Percentiles rank a stretch among this genome's conserved stretches.
phyloP scores from a whole-genome alignment of 441 rosid species.

The Mallotus japonicus region DNA sequence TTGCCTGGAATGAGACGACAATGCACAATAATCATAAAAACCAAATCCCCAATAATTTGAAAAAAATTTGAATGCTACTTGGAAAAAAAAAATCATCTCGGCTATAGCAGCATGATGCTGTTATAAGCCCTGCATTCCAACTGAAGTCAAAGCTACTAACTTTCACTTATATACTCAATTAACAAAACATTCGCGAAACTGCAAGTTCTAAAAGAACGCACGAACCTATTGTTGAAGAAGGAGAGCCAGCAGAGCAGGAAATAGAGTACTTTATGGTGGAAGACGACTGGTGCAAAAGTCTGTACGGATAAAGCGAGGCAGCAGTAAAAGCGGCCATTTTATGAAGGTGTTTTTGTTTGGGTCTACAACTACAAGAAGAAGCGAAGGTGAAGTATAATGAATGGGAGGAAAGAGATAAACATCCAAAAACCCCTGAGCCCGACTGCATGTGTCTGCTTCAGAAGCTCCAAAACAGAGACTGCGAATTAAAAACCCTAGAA shows the following conservation, averaged over 20 bases:
- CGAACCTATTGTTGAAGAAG: slow-evolving; percentile 41
- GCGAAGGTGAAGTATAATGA: slow-evolving; percentile 20
- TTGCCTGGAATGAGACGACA: slow-evolving; percentile 35
- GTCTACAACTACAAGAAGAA: slow-evolving; percentile 26
- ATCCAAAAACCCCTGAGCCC: slow-evolving; percentile 1
- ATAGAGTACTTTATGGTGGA: slow-evolving; percentile 32
- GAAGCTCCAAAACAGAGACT: neutral
- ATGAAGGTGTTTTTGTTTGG: slow-evolving; percentile 10
- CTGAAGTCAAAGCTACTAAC: no score
- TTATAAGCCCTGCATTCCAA: no score
- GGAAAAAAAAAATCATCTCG: neutral
- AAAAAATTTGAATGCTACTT: neutral
- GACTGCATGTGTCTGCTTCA: slow-evolving; percentile 20
- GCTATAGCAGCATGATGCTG: no score
- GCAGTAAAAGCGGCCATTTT: slow-evolving; percentile 63
- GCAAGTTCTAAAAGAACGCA: no score
- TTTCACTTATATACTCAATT: no score
- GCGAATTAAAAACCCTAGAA: slow-evolving; percentile 26
- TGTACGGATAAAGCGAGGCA: slow-evolving; percentile 46
- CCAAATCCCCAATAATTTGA: neutral
- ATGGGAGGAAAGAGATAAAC: slow-evolving; percentile 19
- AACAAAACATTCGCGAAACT: no score
- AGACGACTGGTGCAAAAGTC: slow-evolving; percentile 28
- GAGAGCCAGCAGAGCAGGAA: slow-evolving; percentile 51
- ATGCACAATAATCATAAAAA: neutral